Conservation (phyloP, 129 eudicot genomes). For the Flaveria linearis region DNA sequence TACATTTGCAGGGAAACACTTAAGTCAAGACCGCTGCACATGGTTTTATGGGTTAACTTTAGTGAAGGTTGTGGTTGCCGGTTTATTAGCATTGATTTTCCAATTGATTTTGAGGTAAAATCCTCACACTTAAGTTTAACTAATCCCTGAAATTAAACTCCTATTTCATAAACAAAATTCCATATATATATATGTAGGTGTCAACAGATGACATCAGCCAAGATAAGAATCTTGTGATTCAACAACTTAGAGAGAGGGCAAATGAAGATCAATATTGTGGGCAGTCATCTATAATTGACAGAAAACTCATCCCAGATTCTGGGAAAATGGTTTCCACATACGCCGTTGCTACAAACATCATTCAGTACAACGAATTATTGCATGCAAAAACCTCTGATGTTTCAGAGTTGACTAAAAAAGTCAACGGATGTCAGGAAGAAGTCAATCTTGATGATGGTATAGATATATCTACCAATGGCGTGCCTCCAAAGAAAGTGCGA, state of each 20-base stretch:
- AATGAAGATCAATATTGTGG: slow-evolving; percentile 35
- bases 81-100: slow-evolving; percentile 46
- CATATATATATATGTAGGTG: slow-evolving; percentile 35
- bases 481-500: slow-evolving; percentile 14
- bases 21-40: slow-evolving; percentile 50
- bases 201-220: slow-evolving; percentile 31
- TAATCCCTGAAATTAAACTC: neutral
- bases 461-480: slow-evolving; percentile 13
- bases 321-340: slow-evolving; percentile 36
- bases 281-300: slow-evolving; percentile 35
- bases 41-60: slow-evolving; percentile 48
- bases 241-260: slow-evolving; percentile 37
- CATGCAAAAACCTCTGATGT: slow-evolving; percentile 17
- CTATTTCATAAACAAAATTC: neutral
- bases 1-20: slow-evolving; percentile 50
- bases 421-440: slow-evolving; percentile 17
- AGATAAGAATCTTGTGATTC: slow-evolving; percentile 42
- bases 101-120: slow-evolving; percentile 58
- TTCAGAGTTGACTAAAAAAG: slow-evolving; percentile 24
- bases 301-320: slow-evolving; percentile 26
- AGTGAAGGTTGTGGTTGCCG: slow-evolving; percentile 66
- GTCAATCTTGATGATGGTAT: slow-evolving; percentile 26
- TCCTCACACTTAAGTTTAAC: neutral
- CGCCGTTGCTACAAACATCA: slow-evolving; percentile 40
- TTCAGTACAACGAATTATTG: neutral